Conservation (phyloP, 1,284 basidiomycete species). For the Malassezia slooffiae region DNA sequence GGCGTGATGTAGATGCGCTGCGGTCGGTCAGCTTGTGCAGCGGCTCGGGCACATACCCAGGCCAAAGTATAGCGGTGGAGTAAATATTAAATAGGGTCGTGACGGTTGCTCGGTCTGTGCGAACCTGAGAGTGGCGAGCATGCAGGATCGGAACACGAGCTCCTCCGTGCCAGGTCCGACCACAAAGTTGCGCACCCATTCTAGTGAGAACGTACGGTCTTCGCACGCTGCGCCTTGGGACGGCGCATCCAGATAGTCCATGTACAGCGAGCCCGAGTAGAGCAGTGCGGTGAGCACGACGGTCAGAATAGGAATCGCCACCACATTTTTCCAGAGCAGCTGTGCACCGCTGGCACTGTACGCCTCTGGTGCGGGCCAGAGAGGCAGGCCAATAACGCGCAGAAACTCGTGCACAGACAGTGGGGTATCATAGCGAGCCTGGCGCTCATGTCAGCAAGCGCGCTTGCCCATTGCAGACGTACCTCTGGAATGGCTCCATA, state of each 20-base stretch:
- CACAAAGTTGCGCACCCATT: conserved; percentile 64
- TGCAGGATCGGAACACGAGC: conserved; percentile 75
- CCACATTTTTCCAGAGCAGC: no score
- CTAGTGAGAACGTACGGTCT: conserved; percentile 50
- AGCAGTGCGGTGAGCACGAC: conserved; percentile 58
- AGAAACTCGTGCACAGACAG: no score
- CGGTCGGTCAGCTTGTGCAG: no score
- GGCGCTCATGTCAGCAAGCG: no score
- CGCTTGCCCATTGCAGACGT: no score
- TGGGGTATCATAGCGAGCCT: no score
- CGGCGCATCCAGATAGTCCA: conserved; percentile 54
- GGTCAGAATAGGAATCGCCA: no score
- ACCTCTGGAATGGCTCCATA: no score
- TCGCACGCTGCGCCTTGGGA: conserved; percentile 53
- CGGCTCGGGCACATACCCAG: conserved; percentile 46
- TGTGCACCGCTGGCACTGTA: no score
- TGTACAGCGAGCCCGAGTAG: conserved; percentile 74
- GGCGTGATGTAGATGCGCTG: conserved; percentile 79
- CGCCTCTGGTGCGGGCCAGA: no score
- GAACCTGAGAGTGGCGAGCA: conserved; percentile 63
- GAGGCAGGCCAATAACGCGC: no score
- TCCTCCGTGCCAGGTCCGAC: conserved; percentile 83
- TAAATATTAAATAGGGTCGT: conserved; percentile 60
- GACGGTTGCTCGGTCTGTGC: conserved; percentile 52
- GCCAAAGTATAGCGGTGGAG: conserved; percentile 77